Percentiles rank a stretch among this genome's conserved stretches.
These are phyloP conservation scores for Fraxinus angustifolia DNA, from an alignment of 305 asterid species.

Conservation along the genomic window DNA sequence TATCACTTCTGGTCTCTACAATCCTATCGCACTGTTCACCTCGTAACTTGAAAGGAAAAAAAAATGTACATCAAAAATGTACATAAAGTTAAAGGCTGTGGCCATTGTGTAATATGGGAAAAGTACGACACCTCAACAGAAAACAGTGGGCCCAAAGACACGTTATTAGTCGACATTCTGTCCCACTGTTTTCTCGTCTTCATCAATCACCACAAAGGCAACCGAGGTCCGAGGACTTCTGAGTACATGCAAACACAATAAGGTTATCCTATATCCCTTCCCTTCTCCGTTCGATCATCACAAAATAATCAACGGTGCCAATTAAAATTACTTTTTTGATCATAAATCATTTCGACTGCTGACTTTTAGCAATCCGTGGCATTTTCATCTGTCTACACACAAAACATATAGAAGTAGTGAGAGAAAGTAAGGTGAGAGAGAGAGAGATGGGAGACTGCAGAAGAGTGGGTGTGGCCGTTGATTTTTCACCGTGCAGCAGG, in stretches of 20 bases:
- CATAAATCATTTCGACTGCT: background rate
- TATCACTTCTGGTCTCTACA: background rate
- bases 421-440: slow-evolving; percentile 13
- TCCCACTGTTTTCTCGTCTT: background rate
- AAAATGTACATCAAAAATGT: background rate
- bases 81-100: background rate
- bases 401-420: background rate
- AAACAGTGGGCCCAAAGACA: background rate
- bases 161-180: background rate
- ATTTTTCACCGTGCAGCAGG: slow-evolving; percentile 78
- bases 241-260: background rate
- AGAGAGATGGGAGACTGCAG: slow-evolving; percentile 47
- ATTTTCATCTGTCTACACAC: background rate
- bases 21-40: background rate
- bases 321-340: background rate
- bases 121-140: background rate
- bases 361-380: background rate
- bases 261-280: background rate
- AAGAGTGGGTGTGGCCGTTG: slow-evolving; percentile 79
- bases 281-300: background rate
- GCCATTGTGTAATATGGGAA: background rate
- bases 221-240: background rate
- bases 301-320: background rate
- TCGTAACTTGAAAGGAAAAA: background rate
- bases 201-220: background rate